A percentile compares a stretch with the other conserved stretches of the same genome.
These are phyloP conservation scores for Coriaria nepalensis DNA, from an alignment of 306 rosid species.

Conservation along the genomic window DNA sequence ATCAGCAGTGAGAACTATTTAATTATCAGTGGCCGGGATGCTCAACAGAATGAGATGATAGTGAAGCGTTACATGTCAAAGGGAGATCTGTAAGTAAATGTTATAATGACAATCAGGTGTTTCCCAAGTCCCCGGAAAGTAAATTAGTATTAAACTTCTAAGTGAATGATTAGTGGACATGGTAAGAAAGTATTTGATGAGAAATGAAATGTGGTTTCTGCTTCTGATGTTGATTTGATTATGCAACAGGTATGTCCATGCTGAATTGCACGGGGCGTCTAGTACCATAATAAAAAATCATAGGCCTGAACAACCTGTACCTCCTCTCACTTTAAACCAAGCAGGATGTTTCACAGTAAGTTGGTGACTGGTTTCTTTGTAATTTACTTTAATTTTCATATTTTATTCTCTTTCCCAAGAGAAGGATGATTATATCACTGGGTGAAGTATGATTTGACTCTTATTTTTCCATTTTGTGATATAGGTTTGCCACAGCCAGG, in stretches of 20 bases:
- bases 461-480: conserved; percentile 12
- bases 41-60: conserved; percentile 99
- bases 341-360: conserved; percentile 94
- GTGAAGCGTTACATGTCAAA: conserved; percentile 96
- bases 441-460: conserved; percentile 1
- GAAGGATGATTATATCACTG: conserved; percentile 16
- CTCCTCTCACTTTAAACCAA: conserved; percentile 88
- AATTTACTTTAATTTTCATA: conserved; percentile 9
- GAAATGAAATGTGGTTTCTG: conserved; percentile 12
- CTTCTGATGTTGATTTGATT: conserved; percentile 23
- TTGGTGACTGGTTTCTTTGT: conserved; percentile 2
- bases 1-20: conserved; percentile 95
- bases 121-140: conserved; percentile 1
- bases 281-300: conserved; percentile 86
- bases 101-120: conserved; percentile 7
- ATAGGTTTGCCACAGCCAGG: conserved; percentile 96
- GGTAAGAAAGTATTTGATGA: neutral
- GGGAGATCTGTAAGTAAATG: conserved; percentile 86
- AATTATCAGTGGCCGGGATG: conserved; percentile 97
- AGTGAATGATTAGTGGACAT: neutral
- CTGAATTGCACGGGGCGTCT: conserved; percentile 96
- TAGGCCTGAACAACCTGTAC: conserved; percentile 75
- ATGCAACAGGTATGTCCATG: conserved; percentile 72
- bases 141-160: neutral
- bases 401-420: conserved; percentile 15